These are phyloP conservation scores for Ophiocytium majus DNA, from an alignment of 352 stramenopile species.

Conservation along the genomic window DNA sequence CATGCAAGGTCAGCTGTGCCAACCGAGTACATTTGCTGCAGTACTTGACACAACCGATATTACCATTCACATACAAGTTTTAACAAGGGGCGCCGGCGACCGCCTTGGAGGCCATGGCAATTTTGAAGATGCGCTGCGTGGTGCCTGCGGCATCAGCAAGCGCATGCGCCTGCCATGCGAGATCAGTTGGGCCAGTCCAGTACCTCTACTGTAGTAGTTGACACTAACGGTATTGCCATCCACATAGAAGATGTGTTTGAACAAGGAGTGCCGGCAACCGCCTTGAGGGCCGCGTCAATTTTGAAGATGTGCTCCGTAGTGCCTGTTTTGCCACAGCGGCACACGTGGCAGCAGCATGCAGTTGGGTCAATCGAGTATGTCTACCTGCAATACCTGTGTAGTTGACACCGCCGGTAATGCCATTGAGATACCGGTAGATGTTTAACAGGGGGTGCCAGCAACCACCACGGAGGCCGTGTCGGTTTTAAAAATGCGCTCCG, in stretches of 20 bases:
- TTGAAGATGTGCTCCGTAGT: conserved; percentile 16
- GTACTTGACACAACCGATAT: too few relatives aligned
- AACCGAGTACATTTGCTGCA: too few relatives aligned
- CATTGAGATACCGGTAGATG: background rate
- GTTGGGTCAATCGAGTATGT: background rate
- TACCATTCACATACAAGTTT: too few relatives aligned
- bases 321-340: background rate
- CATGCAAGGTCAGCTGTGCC: too few relatives aligned
- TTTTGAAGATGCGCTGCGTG: conserved; percentile 9
- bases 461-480: background rate
- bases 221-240: too few relatives aligned
- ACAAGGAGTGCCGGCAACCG: background rate
- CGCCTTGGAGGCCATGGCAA: background rate
- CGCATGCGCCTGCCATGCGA: background rate
- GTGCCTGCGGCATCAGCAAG: background rate
- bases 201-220: too few relatives aligned
- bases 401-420: background rate
- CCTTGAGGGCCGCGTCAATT: background rate
- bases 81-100: too few relatives aligned
- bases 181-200: too few relatives aligned
- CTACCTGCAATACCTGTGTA: background rate
- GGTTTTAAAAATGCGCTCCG: background rate
- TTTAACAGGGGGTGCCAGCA: too few relatives aligned
- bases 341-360: background rate
- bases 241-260: background rate